phyloP scores from a whole-genome alignment of 352 stramenopile species.

The Globisporangium middletonii region DNA sequence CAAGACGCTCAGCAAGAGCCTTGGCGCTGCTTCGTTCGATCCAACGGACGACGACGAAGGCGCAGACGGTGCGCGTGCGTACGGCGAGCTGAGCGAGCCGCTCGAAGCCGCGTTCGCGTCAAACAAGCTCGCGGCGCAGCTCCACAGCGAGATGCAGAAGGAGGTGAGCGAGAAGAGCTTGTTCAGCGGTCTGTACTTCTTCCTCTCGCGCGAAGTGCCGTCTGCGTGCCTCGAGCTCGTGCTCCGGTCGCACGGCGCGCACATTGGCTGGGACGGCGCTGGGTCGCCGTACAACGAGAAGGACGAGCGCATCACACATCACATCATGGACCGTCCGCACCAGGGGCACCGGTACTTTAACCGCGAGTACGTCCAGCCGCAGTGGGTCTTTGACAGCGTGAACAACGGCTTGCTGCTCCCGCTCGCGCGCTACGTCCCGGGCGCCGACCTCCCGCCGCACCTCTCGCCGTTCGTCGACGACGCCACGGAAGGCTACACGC shows the following conservation, averaged over 20 bases:
- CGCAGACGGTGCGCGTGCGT: slow-evolving; percentile 54
- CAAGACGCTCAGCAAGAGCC: slow-evolving; percentile 51
- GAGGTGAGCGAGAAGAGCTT: slow-evolving; percentile 68
- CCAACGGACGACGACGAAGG: slow-evolving; percentile 59
- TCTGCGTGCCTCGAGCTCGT: slow-evolving; percentile 94
- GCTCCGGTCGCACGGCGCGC: slow-evolving; percentile 90
- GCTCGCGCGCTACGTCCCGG: slow-evolving; percentile 90
- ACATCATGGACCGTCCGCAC: slow-evolving; percentile 94
- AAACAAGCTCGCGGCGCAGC: slow-evolving; percentile 73
- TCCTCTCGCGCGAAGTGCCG: slow-evolving; percentile 94
- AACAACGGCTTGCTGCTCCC: slow-evolving; percentile 96
- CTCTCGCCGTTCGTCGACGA: slow-evolving; percentile 97
- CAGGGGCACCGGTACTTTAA: slow-evolving; percentile 86
- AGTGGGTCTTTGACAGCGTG: slow-evolving; percentile 98
- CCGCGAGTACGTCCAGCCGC: slow-evolving; percentile 98
- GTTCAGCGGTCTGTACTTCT: slow-evolving; percentile 86
- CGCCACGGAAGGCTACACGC: slow-evolving; percentile 94
- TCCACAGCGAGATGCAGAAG: slow-evolving; percentile 79
- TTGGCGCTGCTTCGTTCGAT: slow-evolving; percentile 31
- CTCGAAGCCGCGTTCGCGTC: slow-evolving; percentile 86
- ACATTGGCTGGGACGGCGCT: slow-evolving; percentile 94
- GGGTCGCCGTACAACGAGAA: slow-evolving; percentile 89
- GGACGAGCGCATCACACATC: slow-evolving; percentile 95
- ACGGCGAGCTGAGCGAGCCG: slow-evolving; percentile 87
- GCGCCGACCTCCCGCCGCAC: slow-evolving; percentile 86